Conservation (phyloP, 176 grass and related monocot species). For the Aechmea fasciata region DNA sequence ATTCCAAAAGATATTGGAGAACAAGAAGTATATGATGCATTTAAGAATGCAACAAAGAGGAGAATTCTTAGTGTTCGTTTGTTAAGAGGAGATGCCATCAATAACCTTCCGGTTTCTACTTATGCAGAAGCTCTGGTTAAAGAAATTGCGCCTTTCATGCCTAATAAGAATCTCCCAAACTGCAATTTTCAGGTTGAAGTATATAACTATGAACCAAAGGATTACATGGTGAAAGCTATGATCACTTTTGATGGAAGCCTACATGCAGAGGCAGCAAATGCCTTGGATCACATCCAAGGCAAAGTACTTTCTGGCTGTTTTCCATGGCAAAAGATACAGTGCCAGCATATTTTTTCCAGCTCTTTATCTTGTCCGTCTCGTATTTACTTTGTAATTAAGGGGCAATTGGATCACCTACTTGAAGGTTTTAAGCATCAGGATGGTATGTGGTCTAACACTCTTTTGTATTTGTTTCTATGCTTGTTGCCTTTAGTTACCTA, state of each 20-base stretch:
- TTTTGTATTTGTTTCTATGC: neutral
- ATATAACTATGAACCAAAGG: conserved; percentile 6
- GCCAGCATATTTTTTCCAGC: conserved; percentile 18
- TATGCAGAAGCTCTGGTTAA: conserved; percentile 16
- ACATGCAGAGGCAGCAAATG: conserved; percentile 18
- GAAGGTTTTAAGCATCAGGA: conserved; percentile 7
- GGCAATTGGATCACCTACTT: conserved; percentile 6
- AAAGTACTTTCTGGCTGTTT: conserved; percentile 13
- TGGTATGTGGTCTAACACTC: conserved; percentile 5
- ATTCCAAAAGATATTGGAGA: conserved; percentile 13
- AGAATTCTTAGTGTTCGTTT: conserved; percentile 17
- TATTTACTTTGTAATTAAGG: conserved; percentile 1
- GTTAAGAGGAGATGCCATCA: conserved; percentile 6
- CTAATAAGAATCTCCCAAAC: conserved; percentile 1
- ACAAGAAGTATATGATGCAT: conserved; percentile 13
- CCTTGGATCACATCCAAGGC: conserved; percentile 23
- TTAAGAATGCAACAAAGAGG: conserved; percentile 18
- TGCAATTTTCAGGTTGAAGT: conserved; percentile 17
- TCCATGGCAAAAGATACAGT: conserved; percentile 23
- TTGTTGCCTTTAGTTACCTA: neutral
- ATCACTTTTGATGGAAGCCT: conserved; percentile 27
- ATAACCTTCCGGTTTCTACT: neutral
- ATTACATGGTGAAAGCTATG: conserved; percentile 10
- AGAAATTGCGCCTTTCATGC: conserved; percentile 22
- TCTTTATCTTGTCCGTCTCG: conserved; percentile 10